These are phyloP conservation scores for Angophora floribunda DNA, from an alignment of 345 rosid species.

Conservation along the genomic window DNA sequence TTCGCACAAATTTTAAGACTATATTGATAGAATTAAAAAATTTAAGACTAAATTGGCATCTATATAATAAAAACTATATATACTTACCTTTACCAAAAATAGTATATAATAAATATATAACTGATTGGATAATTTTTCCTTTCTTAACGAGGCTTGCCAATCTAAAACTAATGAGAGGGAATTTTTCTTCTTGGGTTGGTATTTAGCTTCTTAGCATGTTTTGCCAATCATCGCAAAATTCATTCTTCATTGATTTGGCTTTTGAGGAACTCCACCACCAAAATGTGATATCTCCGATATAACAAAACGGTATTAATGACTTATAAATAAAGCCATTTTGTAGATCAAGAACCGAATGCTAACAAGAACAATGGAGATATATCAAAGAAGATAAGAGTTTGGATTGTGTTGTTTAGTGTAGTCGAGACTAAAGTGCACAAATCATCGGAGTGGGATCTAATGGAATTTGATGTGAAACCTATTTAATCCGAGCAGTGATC, in stretches of 20 bases:
- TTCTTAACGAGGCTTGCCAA: no score
- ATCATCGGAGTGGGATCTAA: background rate
- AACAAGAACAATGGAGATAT: background rate
- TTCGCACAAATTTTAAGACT: no score
- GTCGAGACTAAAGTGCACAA: background rate
- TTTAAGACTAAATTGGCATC: no score
- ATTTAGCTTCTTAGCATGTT: background rate
- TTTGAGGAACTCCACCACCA: background rate
- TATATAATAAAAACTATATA: no score
- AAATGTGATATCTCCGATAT: background rate
- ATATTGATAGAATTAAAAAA: no score
- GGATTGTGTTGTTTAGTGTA: background rate
- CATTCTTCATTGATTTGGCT: background rate
- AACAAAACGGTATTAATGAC: background rate
- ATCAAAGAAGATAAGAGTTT: background rate
- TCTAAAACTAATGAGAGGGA: background rate
- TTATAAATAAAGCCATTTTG: background rate
- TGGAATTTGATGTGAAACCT: background rate
- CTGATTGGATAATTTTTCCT: no score
- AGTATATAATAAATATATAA: no score
- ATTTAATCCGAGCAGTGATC: background rate
- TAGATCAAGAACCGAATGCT: background rate
- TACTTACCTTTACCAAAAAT: no score
- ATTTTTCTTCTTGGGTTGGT: background rate
- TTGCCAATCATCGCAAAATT: background rate